These are phyloP conservation scores for Lactifluus echinatus DNA, from an alignment of 768 basidiomycete genomes.

Conservation along the genomic window DNA sequence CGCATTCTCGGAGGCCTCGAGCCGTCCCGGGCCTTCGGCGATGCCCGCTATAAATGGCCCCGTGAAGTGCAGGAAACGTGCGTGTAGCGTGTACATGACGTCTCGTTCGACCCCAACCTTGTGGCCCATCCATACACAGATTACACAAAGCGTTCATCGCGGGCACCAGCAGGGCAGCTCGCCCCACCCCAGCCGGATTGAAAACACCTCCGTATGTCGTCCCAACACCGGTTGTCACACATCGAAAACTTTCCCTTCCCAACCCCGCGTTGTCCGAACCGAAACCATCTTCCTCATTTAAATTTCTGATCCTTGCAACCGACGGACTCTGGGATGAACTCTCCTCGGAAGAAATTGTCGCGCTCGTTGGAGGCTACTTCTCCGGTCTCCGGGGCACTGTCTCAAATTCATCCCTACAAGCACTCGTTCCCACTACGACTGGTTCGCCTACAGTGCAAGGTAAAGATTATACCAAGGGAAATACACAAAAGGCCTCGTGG, in stretches of 20 bases:
- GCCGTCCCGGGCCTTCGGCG: conserved; percentile 81
- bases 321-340: conserved; percentile 55
- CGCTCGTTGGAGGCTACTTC: conserved; percentile 77
- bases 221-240: conserved; percentile 72
- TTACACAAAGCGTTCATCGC: conserved; percentile 59
- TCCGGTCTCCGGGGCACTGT: conserved; percentile 59
- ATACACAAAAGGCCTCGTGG: conserved; percentile 46
- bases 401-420: conserved; percentile 47
- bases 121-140: conserved; percentile 25
- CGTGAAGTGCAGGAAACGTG: conserved; percentile 63
- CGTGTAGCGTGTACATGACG: no score
- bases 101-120: background rate
- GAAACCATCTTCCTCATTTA: conserved; percentile 33
- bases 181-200: conserved; percentile 50
- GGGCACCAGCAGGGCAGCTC: conserved; percentile 51
- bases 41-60: conserved; percentile 86
- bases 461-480: conserved; percentile 38
- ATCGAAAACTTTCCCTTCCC: conserved; percentile 57
- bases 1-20: conserved; percentile 85
- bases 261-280: conserved; percentile 24
- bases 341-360: conserved; percentile 74
- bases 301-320: conserved; percentile 85
- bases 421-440: conserved; percentile 44
- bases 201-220: conserved; percentile 93
- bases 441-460: conserved; percentile 56